Conservation (phyloP, 345 rosid genomes). For the Capsella bursapastoris region DNA sequence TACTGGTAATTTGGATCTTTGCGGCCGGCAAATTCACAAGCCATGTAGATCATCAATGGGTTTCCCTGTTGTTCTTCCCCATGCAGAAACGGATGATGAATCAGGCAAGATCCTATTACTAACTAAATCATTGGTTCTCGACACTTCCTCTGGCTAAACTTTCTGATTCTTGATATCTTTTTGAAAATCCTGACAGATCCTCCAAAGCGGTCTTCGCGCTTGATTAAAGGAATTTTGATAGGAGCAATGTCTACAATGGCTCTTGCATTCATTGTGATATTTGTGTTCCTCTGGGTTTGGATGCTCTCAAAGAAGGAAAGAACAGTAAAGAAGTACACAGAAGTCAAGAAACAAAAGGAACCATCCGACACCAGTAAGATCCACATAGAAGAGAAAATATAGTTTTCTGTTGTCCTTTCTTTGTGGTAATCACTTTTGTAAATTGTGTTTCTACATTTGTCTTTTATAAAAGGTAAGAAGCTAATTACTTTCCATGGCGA, state of each 20-base stretch:
- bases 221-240: slow-evolving; percentile 83
- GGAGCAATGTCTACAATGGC: slow-evolving; percentile 85
- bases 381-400: background rate
- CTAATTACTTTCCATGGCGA: slow-evolving; percentile 97
- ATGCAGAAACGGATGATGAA: slow-evolving; percentile 83
- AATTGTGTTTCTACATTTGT: background rate
- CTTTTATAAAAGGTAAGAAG: slow-evolving; percentile 59
- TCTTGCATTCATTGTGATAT: slow-evolving; percentile 63
- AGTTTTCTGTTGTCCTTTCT: background rate
- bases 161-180: slow-evolving; percentile 28
- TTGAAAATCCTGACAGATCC: slow-evolving; percentile 20
- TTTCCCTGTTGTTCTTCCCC: slow-evolving; percentile 96
- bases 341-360: slow-evolving; percentile 83
- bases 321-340: slow-evolving; percentile 82
- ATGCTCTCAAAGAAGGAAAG: slow-evolving; percentile 89
- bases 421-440: background rate
- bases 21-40: slow-evolving; percentile 87
- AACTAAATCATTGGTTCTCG: background rate
- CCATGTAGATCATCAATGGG: slow-evolving; percentile 95
- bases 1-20: slow-evolving; percentile 83
- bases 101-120: slow-evolving; percentile 46
- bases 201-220: slow-evolving; percentile 78
- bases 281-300: slow-evolving; percentile 77
- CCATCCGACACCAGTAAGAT: slow-evolving; percentile 58
- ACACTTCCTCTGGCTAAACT: background rate